Evolutionary conservation across 2,329 filamentous ascomycete species (phyloP).

Genomic region (Hysterium pulicare): DNA sequence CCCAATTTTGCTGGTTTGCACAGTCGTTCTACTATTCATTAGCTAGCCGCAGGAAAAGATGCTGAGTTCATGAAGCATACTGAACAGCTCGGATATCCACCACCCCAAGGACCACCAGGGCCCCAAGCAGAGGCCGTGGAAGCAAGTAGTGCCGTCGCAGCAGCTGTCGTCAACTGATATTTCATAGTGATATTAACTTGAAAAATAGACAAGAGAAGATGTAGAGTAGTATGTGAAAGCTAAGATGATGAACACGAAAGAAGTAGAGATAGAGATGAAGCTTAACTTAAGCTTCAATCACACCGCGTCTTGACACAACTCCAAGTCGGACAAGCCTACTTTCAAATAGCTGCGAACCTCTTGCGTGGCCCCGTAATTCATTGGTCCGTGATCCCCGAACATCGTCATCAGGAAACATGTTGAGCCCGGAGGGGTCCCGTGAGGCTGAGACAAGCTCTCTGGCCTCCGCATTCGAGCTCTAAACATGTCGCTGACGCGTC

Average conservation of each 20-base stretch:
- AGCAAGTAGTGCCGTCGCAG: conserved; percentile 2
- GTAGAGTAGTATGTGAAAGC: background rate
- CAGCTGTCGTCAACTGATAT: conserved; percentile 5
- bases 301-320: background rate
- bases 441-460: conserved; percentile 1
- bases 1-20: conserved; percentile 1
- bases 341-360: background rate
- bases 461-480: background rate
- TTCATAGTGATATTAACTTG: conserved; percentile 5
- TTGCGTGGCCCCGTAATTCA: conserved; percentile 2
- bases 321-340: background rate
- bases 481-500: conserved; percentile 4
- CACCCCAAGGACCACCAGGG: background rate
- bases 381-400: background rate
- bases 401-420: conserved; percentile 1
- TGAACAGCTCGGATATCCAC: conserved; percentile 4
- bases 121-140: conserved; percentile 1
- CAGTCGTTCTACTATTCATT: conserved; percentile 1
- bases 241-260: background rate
- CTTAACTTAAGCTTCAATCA: background rate
- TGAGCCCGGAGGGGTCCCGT: conserved; percentile 6
- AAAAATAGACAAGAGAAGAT: background rate
- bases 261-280: background rate
- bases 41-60: too few relatives aligned
- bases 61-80: background rate